Conservation (phyloP, 2,329 filamentous ascomycete species). For the Juglanconis oblonga region DNA sequence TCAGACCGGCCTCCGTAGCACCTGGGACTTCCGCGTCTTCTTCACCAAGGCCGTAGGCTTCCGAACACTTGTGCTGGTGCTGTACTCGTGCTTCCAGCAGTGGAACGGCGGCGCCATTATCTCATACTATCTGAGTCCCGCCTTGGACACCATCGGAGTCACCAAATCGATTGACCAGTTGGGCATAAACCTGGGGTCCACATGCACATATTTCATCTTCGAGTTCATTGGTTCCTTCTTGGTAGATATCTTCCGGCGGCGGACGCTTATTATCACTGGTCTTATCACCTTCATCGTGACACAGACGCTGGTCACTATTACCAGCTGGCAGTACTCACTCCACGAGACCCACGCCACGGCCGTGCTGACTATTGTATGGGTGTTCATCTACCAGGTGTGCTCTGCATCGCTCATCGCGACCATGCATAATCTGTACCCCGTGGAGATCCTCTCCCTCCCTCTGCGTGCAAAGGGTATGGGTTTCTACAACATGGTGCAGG, state of each 20-base stretch:
- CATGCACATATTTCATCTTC: slow-evolving; percentile 44
- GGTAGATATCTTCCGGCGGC: slow-evolving; percentile 38
- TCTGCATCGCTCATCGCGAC: slow-evolving; percentile 43
- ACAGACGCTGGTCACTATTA: slow-evolving; percentile 44
- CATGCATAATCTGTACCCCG: slow-evolving; percentile 46
- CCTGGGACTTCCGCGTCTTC: slow-evolving; percentile 46
- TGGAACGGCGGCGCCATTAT: slow-evolving; percentile 47
- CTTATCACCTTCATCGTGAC: slow-evolving; percentile 40
- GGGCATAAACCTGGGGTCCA: slow-evolving; percentile 41
- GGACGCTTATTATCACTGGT: slow-evolving; percentile 43
- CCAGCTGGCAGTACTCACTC: slow-evolving; percentile 41
- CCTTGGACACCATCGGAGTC: slow-evolving; percentile 41
- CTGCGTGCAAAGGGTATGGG: slow-evolving; percentile 45
- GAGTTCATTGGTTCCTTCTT: slow-evolving; percentile 40
- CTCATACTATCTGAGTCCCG: slow-evolving; percentile 37
- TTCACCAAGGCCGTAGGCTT: slow-evolving; percentile 41
- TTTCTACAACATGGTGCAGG: slow-evolving; percentile 42
- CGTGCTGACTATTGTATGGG: slow-evolving; percentile 42
- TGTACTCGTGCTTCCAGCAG: slow-evolving; percentile 45
- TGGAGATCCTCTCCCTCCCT: slow-evolving; percentile 40
- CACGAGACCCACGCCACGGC: slow-evolving; percentile 31
- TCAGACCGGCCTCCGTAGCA: slow-evolving; percentile 32
- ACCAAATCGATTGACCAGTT: slow-evolving; percentile 34
- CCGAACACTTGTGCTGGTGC: slow-evolving; percentile 38
- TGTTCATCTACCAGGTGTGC: slow-evolving; percentile 46